Base-by-base conservation (phyloP, 2,329 filamentous ascomycete genomes). In the Xylaria sp. region DNA sequence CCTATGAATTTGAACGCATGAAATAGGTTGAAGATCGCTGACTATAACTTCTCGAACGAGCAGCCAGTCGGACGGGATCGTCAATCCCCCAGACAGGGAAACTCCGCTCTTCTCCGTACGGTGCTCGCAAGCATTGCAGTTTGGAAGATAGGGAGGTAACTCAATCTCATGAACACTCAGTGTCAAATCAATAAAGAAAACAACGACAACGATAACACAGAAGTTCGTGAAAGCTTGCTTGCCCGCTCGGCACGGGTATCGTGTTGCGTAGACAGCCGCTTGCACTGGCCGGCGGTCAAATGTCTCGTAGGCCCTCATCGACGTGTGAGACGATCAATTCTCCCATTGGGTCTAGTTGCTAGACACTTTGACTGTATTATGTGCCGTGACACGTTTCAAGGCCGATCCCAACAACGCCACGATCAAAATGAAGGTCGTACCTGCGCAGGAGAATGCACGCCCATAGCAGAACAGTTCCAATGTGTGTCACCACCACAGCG, bases 331-430 rank as follows among this genome's bases (percentile, higher is more conserved):
- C 52, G 48, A 65, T 64, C 52, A 65, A 65, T 67, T 63, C 59
- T 65, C 64, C 51, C 31, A 67, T 67, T 65, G 63, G 60, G 61
- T 15, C 28, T 57, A 61, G 52, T 57, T 55, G 52, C 25, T 65
- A 65, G 63, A 69, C 63, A 69, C 52, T 48, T 63, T 37, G 46
- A 65, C 66, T 58, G 63, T 28, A 23, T 23, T 23, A 23, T 54
- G 54, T 52, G 54, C 41, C 54, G 68, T 68, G 54, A 66, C 57
- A 66, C 60, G 67, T 72, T 70, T 69, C 68, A 69, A 57, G 56
- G 63, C 48, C 60, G 59, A 66, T 57, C 48, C 48, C 15, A 44
- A 55, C 46, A 51, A 65, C 61, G 46, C 41, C 67, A 64, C 41
- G 23, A 9, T 34, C n/a, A 61, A 52, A 54, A 59, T 23, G 51